Conservation (phyloP, 306 rosid species). For the Cercis canadensis region DNA sequence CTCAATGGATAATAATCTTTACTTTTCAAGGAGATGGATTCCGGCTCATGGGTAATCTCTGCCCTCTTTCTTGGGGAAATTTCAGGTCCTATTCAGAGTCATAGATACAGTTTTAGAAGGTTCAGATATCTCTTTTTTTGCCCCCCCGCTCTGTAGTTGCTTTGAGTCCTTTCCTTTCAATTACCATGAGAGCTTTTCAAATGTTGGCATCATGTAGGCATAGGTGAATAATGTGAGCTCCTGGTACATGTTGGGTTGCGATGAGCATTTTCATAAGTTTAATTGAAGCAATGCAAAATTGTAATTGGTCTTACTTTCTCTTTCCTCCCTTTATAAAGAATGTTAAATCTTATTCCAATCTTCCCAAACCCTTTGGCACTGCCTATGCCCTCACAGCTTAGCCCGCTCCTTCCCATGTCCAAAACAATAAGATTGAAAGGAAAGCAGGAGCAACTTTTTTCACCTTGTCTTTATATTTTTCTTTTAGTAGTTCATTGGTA, state of each 20-base stretch:
- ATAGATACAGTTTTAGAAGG: slow-evolving; percentile 52
- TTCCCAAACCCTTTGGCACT: background rate
- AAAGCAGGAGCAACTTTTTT: background rate
- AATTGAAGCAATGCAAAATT: slow-evolving; percentile 46
- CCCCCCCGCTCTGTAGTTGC: slow-evolving; percentile 26
- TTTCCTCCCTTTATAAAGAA: background rate
- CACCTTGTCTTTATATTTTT: too few species aligned
- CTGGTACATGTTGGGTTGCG: slow-evolving; percentile 52
- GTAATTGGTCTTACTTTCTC: slow-evolving; percentile 35
- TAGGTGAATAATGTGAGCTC: slow-evolving; percentile 50
- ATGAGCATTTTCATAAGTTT: slow-evolving; percentile 48
- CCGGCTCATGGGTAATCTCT: slow-evolving; percentile 45
- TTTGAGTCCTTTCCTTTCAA: slow-evolving; percentile 38
- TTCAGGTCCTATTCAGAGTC: slow-evolving; percentile 43
- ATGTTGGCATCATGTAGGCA: slow-evolving; percentile 52
- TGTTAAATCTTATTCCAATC: background rate
- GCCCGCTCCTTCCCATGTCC: background rate
- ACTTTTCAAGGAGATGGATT: slow-evolving; percentile 49
- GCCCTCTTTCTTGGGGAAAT: slow-evolving; percentile 49
- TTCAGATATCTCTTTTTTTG: slow-evolving; percentile 37
- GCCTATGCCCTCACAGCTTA: background rate
- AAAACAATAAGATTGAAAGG: background rate
- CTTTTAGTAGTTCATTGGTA: too few species aligned
- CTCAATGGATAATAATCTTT: slow-evolving; percentile 42
- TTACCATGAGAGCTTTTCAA: slow-evolving; percentile 46